These are phyloP conservation scores for Agrocybe praecox DNA, from an alignment of 768 basidiomycete genomes.

Conservation along the genomic window DNA sequence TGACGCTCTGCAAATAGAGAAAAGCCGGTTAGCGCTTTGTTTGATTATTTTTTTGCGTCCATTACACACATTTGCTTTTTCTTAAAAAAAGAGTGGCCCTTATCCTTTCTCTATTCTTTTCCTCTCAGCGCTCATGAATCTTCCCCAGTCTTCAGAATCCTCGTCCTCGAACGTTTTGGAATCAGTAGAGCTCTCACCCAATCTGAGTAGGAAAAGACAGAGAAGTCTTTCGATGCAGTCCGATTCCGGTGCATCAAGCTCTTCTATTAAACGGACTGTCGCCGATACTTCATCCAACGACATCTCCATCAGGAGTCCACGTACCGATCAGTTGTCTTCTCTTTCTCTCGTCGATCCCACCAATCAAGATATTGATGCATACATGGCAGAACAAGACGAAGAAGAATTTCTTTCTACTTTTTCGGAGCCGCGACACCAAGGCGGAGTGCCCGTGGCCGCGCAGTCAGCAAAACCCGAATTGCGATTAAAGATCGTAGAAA, in stretches of 20 bases:
- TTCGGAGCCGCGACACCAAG: constrained; percentile 17
- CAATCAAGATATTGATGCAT: constrained; percentile 64
- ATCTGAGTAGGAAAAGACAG: constrained; percentile 65
- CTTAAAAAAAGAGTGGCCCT: constrained; percentile 21
- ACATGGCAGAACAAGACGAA: constrained; percentile 64
- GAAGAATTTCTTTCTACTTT: constrained; percentile 29
- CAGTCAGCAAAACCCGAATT: constrained; percentile 32
- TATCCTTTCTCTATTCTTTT: constrained; percentile 17
- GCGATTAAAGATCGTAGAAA: constrained; percentile 54
- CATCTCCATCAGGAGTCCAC: constrained; percentile 36
- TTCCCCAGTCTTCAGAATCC: constrained; percentile 45
- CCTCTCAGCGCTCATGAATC: constrained; percentile 40
- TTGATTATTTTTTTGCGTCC: constrained; percentile 12
- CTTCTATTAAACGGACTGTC: constrained; percentile 79
- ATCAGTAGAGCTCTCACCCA: constrained; percentile 36
- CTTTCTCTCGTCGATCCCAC: constrained; percentile 39
- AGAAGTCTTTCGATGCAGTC: constrained; percentile 79
- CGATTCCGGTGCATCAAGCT: constrained; percentile 66
- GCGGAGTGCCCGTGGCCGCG: not conserved
- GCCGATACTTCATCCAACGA: constrained; percentile 64
- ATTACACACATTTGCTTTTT: constrained; percentile 1
- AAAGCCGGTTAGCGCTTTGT: constrained; percentile 8
- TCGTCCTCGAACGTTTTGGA: constrained; percentile 43
- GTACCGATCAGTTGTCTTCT: constrained; percentile 44
- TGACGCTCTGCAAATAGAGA: constrained; percentile 8